These are phyloP conservation scores for Populus tomentosa DNA, from an alignment of 441 rosid genomes.

Conservation along the genomic window DNA sequence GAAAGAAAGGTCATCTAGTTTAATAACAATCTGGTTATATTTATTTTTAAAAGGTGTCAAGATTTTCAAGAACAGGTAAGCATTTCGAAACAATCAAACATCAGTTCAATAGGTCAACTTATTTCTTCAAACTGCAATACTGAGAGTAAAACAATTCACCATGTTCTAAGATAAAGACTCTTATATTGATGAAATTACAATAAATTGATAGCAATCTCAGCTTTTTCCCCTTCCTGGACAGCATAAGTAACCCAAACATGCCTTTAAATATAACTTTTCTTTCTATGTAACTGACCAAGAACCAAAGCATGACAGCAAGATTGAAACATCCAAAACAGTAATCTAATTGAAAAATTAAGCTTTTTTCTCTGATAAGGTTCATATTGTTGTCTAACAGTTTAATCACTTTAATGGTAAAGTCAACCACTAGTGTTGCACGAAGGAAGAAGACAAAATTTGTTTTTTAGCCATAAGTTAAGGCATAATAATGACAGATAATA, in stretches of 20 bases:
- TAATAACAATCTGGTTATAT: not conserved
- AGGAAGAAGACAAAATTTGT: not conserved
- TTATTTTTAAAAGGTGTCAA: not conserved
- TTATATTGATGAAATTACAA: not conserved
- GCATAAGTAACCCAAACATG: not conserved
- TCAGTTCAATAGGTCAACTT: not conserved
- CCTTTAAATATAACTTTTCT: not conserved
- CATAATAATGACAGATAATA: not conserved
- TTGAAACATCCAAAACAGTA: not conserved
- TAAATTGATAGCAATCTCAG: not conserved
- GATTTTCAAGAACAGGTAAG: not conserved
- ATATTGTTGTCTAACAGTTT: not conserved
- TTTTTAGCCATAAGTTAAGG: not conserved
- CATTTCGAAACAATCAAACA: not conserved
- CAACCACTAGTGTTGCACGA: not conserved
- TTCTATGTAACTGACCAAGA: not conserved
- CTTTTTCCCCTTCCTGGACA: not conserved
- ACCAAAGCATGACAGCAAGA: not conserved
- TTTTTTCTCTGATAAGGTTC: not conserved
- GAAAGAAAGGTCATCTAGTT: not conserved
- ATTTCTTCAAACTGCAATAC: not conserved
- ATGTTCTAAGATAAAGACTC: not conserved
- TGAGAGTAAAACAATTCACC: not conserved
- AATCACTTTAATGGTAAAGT: not conserved
- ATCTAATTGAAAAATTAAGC: not conserved